Conservation (phyloP, 164 flowering plant species). For the Taxillus chinensis region DNA sequence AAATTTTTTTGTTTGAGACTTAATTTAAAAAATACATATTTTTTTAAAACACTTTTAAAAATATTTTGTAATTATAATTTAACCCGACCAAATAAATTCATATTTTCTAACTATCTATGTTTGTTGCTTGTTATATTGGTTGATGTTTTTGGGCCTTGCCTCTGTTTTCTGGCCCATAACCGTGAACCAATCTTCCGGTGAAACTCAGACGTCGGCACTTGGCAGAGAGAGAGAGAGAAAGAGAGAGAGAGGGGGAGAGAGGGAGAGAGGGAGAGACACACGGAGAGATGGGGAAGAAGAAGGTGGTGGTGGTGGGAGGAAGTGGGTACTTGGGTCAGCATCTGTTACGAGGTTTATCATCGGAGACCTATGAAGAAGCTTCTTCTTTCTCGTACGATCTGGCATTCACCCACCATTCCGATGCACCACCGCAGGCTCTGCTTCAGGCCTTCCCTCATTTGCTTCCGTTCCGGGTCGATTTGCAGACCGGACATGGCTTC, state of each 20-base stretch:
- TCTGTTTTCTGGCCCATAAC: too few relatives aligned
- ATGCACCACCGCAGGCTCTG: constrained; percentile 35
- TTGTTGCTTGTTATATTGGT: too few relatives aligned
- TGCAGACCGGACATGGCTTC: constrained; percentile 53
- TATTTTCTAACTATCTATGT: too few relatives aligned
- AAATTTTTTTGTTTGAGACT: too few relatives aligned
- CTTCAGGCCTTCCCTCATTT: constrained; percentile 42
- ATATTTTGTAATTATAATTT: too few relatives aligned
- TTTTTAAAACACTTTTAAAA: too few relatives aligned
- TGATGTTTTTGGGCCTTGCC: too few relatives aligned
- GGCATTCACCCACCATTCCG: constrained; percentile 63
- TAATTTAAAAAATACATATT: too few relatives aligned
- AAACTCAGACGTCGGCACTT: too few relatives aligned
- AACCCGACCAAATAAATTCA: too few relatives aligned
- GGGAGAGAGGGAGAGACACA: constrained; percentile 22
- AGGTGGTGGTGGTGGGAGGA: constrained; percentile 76
- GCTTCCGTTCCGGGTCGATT: constrained; percentile 50
- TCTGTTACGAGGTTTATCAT: constrained; percentile 41
- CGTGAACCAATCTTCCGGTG: too few relatives aligned
- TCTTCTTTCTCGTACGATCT: constrained; percentile 20
- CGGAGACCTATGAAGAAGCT: background rate
- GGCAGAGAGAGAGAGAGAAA: background rate
- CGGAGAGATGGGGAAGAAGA: constrained; percentile 31
- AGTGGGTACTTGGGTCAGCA: constrained; percentile 93
- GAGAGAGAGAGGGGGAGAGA: constrained; percentile 9